Conservation (phyloP, 805 yeast genomes). For the Candida ovalis region DNA sequence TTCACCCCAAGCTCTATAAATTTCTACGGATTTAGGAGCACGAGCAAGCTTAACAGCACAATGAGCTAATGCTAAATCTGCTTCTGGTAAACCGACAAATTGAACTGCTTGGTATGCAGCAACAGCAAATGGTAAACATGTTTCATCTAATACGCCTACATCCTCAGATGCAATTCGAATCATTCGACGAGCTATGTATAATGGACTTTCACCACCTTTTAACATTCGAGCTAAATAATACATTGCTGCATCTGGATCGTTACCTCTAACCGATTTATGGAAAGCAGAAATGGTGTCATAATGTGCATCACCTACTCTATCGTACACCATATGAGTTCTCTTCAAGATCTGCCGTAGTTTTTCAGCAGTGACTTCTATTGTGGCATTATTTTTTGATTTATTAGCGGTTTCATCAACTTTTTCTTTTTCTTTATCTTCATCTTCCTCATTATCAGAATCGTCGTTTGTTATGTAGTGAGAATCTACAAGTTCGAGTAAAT, state of each 20-base stretch:
- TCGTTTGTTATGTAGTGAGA: constrained; percentile 39
- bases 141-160: constrained; percentile 79
- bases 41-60: constrained; percentile 87
- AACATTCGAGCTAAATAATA: constrained; percentile 87
- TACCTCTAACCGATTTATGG: constrained; percentile 89
- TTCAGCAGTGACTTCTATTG: constrained; percentile 37
- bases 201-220: constrained; percentile 90
- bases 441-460: too few species aligned
- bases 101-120: constrained; percentile 84
- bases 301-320: constrained; percentile 85
- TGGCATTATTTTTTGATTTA: not conserved
- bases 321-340: constrained; percentile 63
- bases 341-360: constrained; percentile 39
- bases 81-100: constrained; percentile 93
- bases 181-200: constrained; percentile 86
- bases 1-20: constrained; percentile 73
- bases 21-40: constrained; percentile 81
- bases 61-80: constrained; percentile 83
- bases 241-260: constrained; percentile 84
- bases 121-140: constrained; percentile 80
- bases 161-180: constrained; percentile 95
- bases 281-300: constrained; percentile 95
- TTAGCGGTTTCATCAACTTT: too few species aligned
- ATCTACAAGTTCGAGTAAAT: constrained; percentile 70
- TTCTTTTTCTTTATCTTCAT: constrained; percentile 4